Conservation (phyloP, 495 filamentous ascomycete genomes). For the Tuber aestivum region DNA sequence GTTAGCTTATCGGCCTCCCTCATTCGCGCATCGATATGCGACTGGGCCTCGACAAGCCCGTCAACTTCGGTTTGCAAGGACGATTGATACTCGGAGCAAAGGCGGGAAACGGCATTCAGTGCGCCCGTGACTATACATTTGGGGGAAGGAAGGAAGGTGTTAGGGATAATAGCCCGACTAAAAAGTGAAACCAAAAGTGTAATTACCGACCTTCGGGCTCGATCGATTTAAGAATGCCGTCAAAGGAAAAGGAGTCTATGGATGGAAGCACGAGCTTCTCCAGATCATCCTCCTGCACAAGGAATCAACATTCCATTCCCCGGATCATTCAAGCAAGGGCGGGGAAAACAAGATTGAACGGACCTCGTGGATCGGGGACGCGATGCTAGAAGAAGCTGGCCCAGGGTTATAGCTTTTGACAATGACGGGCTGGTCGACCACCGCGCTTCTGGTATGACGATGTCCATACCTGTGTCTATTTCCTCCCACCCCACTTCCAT, state of each 20-base stretch:
- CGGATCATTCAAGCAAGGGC: slow-evolving; percentile 11
- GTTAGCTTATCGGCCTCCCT: slow-evolving; percentile 36
- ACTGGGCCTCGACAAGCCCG: slow-evolving; percentile 31
- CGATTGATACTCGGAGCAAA: slow-evolving; percentile 34
- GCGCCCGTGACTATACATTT: slow-evolving; percentile 32
- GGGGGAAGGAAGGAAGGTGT: background rate
- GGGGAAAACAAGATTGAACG: slow-evolving; percentile 23
- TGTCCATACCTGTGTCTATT: slow-evolving; percentile 43
- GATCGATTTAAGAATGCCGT: slow-evolving; percentile 39
- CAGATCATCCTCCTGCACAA: slow-evolving; percentile 35
- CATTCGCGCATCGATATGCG: slow-evolving; percentile 34
- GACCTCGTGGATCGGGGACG: slow-evolving; percentile 37
- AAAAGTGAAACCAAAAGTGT: background rate
- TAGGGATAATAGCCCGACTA: slow-evolving; percentile 4
- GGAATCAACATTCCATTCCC: slow-evolving; percentile 26
- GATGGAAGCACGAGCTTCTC: slow-evolving; percentile 34
- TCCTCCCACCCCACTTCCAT: slow-evolving; percentile 28
- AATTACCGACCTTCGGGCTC: slow-evolving; percentile 35
- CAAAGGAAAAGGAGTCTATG: slow-evolving; percentile 42
- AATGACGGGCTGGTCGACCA: slow-evolving; percentile 41
- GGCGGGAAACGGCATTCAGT: slow-evolving; percentile 26
- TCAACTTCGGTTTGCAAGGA: slow-evolving; percentile 33
- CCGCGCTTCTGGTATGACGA: slow-evolving; percentile 40
- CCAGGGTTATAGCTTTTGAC: slow-evolving; percentile 42
- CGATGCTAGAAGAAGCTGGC: slow-evolving; percentile 39